phyloP scores from a whole-genome alignment of 225 moss, liverwort and hornwort genomes.

The Climacium dendroides region DNA sequence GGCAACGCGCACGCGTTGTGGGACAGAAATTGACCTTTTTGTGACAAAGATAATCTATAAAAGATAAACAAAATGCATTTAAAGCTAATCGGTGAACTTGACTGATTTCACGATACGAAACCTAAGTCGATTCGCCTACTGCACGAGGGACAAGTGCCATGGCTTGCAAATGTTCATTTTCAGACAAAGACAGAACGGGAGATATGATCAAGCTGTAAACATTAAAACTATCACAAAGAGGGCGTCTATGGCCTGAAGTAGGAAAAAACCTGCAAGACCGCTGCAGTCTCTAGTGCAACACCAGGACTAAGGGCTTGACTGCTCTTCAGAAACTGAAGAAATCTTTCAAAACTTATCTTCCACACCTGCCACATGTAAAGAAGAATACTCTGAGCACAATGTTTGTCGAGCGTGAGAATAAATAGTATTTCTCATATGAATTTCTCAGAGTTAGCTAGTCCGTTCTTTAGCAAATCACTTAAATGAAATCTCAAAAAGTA shows the following conservation, averaged over 20 bases:
- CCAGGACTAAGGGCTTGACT: conserved; percentile 92
- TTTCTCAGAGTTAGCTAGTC: neutral
- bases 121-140: neutral
- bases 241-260: neutral
- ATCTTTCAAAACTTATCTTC: conserved; percentile 94
- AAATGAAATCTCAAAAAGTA: neutral
- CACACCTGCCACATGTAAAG: conserved; percentile 44
- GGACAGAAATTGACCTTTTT: neutral
- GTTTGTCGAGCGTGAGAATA: neutral
- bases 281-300: conserved; percentile 91
- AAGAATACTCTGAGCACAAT: neutral
- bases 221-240: neutral
- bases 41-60: neutral
- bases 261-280: conserved; percentile 70
- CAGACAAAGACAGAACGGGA: neutral
- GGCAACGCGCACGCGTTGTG: neutral
- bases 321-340: conserved; percentile 84
- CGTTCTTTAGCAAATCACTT: neutral
- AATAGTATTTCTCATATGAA: neutral
- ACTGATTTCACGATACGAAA: neutral
- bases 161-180: neutral
- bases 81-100: neutral
- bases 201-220: neutral
- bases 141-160: neutral
- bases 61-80: neutral